Percentiles rank a stretch among this genome's conserved stretches.
Evolutionary conservation across 129 eudicot genomes (phyloP).

Genomic region (Artemisia tridentata): DNA sequence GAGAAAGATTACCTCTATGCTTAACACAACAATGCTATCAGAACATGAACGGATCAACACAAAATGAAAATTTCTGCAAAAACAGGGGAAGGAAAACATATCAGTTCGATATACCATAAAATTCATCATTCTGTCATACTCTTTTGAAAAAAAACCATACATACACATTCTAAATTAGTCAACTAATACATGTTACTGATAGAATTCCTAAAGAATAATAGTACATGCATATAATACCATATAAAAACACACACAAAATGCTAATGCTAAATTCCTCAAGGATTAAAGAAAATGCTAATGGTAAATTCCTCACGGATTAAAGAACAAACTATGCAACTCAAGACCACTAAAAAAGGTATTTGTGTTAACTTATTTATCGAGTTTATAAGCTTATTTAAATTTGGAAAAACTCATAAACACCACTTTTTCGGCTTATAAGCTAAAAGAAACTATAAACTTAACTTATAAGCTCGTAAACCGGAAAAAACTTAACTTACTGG

Average conservation of each 20-base stretch:
- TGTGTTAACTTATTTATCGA: no score
- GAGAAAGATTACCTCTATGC: not conserved
- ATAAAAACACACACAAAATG: not conserved
- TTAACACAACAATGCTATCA: not conserved
- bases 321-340: slow-evolving; percentile 9
- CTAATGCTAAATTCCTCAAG: not conserved
- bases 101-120: not conserved
- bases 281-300: not conserved
- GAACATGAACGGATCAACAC: slow-evolving; percentile 1
- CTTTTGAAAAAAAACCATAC: not conserved
- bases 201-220: not conserved
- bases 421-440: no score
- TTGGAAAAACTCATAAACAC: no score
- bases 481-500: no score
- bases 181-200: no score
- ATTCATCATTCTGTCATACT: not conserved
- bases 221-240: slow-evolving; percentile 11
- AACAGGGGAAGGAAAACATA: slow-evolving; percentile 14
- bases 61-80: not conserved
- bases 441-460: no score
- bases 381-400: no score
- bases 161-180: not conserved
- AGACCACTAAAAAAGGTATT: not conserved
- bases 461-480: no score
- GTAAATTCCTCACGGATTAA: not conserved